phyloP scores from a whole-genome alignment of 768 basidiomycete species.

The Russula sp. region DNA sequence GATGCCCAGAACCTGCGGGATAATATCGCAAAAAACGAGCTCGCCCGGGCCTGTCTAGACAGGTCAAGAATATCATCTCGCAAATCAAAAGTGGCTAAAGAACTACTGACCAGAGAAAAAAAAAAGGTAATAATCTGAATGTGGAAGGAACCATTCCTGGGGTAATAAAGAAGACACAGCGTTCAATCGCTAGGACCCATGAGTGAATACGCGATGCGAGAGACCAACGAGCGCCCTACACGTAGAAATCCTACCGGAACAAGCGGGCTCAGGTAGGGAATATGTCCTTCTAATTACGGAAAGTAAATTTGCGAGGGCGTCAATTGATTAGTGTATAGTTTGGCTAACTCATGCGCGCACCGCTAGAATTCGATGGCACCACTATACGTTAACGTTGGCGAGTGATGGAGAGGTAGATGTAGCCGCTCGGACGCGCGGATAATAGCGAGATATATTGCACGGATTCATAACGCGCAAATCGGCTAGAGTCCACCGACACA shows the following conservation, averaged over 20 bases:
- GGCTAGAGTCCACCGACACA: neutral
- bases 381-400: neutral
- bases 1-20: neutral
- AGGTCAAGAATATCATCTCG: neutral
- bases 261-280: neutral
- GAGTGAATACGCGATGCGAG: neutral
- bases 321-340: neutral
- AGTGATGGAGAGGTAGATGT: neutral
- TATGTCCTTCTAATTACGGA: neutral
- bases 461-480: neutral
- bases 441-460: too few species aligned
- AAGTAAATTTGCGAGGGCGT: neutral
- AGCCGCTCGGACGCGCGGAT: neutral
- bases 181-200: neutral
- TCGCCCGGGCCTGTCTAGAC: conserved; percentile 5
- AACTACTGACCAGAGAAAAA: neutral
- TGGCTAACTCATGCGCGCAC: neutral
- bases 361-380: neutral
- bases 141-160: neutral
- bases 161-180: neutral
- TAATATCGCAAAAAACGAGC: neutral
- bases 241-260: neutral
- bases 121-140: neutral
- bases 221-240: neutral
- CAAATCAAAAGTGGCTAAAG: neutral